Evolutionary conservation across 2,329 filamentous ascomycete genomes (phyloP), one percentile per base, ranked within the genome.

Genomic region (Ophiosphaerella korrae): DNA sequence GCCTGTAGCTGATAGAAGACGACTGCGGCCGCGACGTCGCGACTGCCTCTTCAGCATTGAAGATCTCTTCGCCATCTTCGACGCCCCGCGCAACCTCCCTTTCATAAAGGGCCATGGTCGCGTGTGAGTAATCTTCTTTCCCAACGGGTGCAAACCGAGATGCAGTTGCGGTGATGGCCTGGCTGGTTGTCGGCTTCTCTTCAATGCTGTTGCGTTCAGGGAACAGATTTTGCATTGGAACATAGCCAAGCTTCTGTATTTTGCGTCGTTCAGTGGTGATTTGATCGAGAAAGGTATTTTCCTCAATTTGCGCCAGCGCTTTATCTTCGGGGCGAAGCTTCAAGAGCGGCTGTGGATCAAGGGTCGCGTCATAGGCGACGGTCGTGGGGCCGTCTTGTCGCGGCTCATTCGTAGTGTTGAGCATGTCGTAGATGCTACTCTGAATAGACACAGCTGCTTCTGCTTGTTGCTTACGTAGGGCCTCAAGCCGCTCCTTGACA

Each of bases 11-110:
- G 69, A 86, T 85, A 5, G 88, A 87, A 5, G 88, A 87, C 92
- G 92, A 96, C 58, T 87, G 84, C 3, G 90, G 88, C 59, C 85
- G 85, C 3, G 82, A 78, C 5, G 78, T 76, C 8, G 83, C 84
- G 23, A 96, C 86, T 35, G 87, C 82, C 75, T 96, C 94, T 76
- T 99, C 94, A 7, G 87, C 90, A 0, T 90, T 87, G 67, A 99
- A 97, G 31, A 99, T 90, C 74, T 99, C 94, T 72, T 99, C 94
- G 66, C 96, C 92, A 68, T 97, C 94, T 54, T 88, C 86, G 8
- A 99, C 85, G 1, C 94, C 94, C 55, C 91, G 88, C 16, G 94
- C 93, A 39, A 95, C 89, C 74, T 97, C 94, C 42, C 92, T 86
- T 66, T 97, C 92, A 71, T 96, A 97, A 31, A 96, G 78, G 5